Conservation (phyloP, 2,329 filamentous ascomycete species). For the Fulvia fulva region DNA sequence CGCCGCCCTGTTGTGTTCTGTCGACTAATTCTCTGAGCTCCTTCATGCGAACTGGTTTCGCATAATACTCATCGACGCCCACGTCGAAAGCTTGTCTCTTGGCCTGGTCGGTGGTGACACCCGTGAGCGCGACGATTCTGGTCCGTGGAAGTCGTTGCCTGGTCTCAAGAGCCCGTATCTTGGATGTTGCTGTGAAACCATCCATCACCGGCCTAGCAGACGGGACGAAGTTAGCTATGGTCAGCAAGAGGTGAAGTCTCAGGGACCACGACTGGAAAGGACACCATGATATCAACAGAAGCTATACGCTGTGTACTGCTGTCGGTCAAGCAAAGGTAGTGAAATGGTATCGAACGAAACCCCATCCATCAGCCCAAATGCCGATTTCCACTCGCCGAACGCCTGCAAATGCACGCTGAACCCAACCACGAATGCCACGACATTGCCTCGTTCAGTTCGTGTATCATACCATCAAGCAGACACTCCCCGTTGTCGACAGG, state of each 20-base stretch:
- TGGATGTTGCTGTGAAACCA: constrained; percentile 20
- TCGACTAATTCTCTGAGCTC: constrained; percentile 6
- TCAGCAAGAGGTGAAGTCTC: background rate
- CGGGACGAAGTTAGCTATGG: background rate
- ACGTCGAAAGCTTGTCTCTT: constrained; percentile 18
- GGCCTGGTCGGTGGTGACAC: constrained; percentile 23
- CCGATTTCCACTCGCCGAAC: background rate
- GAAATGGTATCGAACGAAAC: constrained; percentile 2
- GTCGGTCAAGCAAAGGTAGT: background rate
- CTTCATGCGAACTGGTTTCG: constrained; percentile 26
- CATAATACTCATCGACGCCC: constrained; percentile 26
- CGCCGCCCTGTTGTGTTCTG: background rate
- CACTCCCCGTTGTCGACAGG: background rate
- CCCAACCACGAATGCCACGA: background rate
- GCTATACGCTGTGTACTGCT: background rate
- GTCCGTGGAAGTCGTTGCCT: constrained; percentile 6
- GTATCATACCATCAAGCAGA: background rate
- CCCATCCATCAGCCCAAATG: background rate
- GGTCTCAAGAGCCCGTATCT: constrained; percentile 19
- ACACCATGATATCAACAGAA: background rate
- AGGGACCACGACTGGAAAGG: background rate
- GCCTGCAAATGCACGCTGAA: background rate
- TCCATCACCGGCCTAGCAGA: constrained; percentile 16
- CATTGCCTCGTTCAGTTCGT: background rate
- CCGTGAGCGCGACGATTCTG: constrained; percentile 27